phyloP scores from a whole-genome alignment of 2,329 filamentous ascomycete species.

The Leptoxyphium fumago region DNA sequence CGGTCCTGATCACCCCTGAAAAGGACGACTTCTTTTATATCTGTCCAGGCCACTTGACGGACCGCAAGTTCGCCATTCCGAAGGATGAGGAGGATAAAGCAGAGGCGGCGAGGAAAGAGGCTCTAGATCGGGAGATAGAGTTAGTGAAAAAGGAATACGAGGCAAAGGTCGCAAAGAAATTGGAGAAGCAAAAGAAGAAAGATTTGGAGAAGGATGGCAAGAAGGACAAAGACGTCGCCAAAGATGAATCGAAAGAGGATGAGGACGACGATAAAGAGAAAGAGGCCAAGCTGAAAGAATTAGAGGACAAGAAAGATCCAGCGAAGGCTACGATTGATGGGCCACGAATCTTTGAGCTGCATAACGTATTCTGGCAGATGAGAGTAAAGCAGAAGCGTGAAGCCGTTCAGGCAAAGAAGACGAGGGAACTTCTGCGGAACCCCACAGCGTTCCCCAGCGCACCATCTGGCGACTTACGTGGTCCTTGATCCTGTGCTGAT shows the following conservation, averaged over 20 bases:
- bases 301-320: slow-evolving; percentile 38
- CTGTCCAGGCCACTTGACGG: slow-evolving; percentile 69
- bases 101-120: slow-evolving; percentile 40
- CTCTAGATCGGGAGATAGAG: slow-evolving; percentile 34
- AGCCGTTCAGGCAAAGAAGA: slow-evolving; percentile 64
- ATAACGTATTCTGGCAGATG: slow-evolving; percentile 83
- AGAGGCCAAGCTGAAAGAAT: slow-evolving; percentile 27
- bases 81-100: slow-evolving; percentile 49
- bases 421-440: slow-evolving; percentile 64
- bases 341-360: slow-evolving; percentile 68
- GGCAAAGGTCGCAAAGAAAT: slow-evolving; percentile 31
- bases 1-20: slow-evolving; percentile 76
- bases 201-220: slow-evolving; percentile 42
- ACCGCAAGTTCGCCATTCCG: slow-evolving; percentile 60
- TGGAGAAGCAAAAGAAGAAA: slow-evolving; percentile 24
- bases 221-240: slow-evolving; percentile 46
- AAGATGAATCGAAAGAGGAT: slow-evolving; percentile 72
- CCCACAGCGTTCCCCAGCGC: slow-evolving; percentile 75
- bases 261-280: slow-evolving; percentile 27
- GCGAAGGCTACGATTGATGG: slow-evolving; percentile 50
- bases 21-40: slow-evolving; percentile 85
- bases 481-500: not conserved
- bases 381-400: slow-evolving; percentile 65
- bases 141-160: slow-evolving; percentile 36
- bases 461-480: slow-evolving; percentile 41